phyloP scores from a whole-genome alignment of 257 asterid species.

The Solanum pinnatisectum region DNA sequence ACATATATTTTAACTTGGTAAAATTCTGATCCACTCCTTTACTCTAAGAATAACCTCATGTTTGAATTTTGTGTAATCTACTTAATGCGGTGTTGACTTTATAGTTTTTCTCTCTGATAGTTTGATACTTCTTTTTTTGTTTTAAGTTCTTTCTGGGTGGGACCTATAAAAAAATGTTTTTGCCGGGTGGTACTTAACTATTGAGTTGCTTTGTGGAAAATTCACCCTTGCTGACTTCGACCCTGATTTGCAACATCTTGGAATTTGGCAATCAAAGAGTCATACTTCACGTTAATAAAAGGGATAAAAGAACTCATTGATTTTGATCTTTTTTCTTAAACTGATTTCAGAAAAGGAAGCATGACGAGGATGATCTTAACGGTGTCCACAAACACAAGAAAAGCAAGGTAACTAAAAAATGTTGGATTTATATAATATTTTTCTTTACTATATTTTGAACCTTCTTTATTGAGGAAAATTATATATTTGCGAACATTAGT shows the following conservation, averaged over 20 bases:
- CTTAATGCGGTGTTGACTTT: background rate
- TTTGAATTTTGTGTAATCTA: background rate
- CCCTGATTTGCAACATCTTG: background rate
- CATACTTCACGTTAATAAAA: background rate
- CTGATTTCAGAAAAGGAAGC: conserved; percentile 59
- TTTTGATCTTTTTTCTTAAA: background rate
- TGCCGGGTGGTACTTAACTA: background rate
- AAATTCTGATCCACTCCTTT: background rate
- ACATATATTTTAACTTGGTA: background rate
- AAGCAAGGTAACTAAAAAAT: conserved; percentile 44
- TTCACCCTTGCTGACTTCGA: background rate
- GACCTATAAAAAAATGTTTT: background rate
- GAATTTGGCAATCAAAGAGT: background rate
- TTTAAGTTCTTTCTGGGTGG: background rate
- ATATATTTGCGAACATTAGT: background rate
- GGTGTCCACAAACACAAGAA: conserved; percentile 55
- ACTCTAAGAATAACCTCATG: background rate
- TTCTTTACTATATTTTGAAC: background rate
- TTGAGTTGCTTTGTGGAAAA: background rate
- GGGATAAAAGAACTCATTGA: background rate
- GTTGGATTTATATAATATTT: background rate
- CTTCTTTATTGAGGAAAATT: background rate
- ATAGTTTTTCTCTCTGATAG: background rate
- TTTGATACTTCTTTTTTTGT: background rate
- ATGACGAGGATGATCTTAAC: conserved; percentile 42